Conservation (phyloP, 805 yeast species). For the Yamadazyma takamatsuzukensis region DNA sequence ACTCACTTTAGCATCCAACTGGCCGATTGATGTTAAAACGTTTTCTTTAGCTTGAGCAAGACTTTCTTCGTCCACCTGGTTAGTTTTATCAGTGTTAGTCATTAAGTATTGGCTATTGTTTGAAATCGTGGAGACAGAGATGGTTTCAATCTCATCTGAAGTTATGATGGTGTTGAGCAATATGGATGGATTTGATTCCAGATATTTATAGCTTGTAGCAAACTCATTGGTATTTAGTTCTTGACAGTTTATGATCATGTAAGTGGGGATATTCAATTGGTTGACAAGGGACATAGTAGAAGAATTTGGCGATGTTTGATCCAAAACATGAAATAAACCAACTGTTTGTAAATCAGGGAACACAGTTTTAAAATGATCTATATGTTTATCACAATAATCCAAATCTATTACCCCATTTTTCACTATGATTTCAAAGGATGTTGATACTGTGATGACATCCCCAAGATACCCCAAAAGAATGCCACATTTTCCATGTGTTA, state of each 20-base stretch:
- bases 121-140: slow-evolving; percentile 28
- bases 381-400: slow-evolving; percentile 21
- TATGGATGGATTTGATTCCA: too few species aligned
- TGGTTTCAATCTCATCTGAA: slow-evolving; percentile 28
- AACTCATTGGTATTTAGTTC: background rate
- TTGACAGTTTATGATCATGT: background rate
- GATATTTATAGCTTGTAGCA: too few species aligned
- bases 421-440: slow-evolving; percentile 29
- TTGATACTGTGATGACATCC: slow-evolving; percentile 7
- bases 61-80: background rate
- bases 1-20: slow-evolving; percentile 20
- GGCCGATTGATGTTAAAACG: slow-evolving; percentile 13
- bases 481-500: slow-evolving; percentile 18
- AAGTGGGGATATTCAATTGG: slow-evolving; percentile 3
- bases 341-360: slow-evolving; percentile 23
- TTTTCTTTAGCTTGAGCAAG: slow-evolving; percentile 1
- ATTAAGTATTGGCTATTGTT: slow-evolving; percentile 23
- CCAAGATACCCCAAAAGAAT: slow-evolving; percentile 4
- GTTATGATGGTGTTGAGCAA: slow-evolving; percentile 15
- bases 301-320: background rate
- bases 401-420: slow-evolving; percentile 17
- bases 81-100: slow-evolving; percentile 1
- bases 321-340: slow-evolving; percentile 27
- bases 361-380: slow-evolving; percentile 25
- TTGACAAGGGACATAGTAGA: background rate